Conservation (phyloP, 345 rosid genomes). For the Rubroshorea leprosula region DNA sequence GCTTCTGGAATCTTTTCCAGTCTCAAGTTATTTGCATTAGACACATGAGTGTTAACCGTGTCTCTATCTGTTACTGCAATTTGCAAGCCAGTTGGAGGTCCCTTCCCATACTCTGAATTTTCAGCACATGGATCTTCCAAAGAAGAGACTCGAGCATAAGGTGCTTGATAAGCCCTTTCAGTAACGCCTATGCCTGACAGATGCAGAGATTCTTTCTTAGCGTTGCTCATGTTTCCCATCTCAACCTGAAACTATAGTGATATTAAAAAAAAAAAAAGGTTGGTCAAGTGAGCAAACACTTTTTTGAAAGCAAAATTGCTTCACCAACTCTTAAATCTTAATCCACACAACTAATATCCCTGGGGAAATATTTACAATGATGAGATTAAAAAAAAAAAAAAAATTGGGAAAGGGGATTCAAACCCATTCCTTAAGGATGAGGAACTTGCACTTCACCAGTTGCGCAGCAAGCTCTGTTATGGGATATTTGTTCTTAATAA, state of each 20-base stretch:
- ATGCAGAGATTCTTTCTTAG: conserved; percentile 37
- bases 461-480: no score
- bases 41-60: conserved; percentile 37
- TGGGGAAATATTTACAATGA: no score
- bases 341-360: no score
- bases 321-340: background rate
- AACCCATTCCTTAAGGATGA: no score
- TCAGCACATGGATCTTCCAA: conserved; percentile 57
- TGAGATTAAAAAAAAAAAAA: no score
- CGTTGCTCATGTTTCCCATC: conserved; percentile 27
- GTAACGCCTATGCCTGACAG: conserved; percentile 26
- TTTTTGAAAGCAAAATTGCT: background rate
- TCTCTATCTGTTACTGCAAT: conserved; percentile 26
- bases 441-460: no score
- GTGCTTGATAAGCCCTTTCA: conserved; percentile 61
- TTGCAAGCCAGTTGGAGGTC: conserved; percentile 37
- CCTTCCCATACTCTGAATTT: conserved; percentile 51
- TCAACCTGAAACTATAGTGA: conserved; percentile 35
- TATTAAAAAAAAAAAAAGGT: conserved; percentile 19
- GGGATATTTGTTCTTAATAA: conserved; percentile 1
- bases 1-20: conserved; percentile 57
- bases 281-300: conserved; percentile 10
- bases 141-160: conserved; percentile 75
- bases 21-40: conserved; percentile 34
- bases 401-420: no score